Evolutionary conservation across 1,284 basidiomycete species (phyloP).

Genomic region (Ganoderma lingzhi): DNA sequence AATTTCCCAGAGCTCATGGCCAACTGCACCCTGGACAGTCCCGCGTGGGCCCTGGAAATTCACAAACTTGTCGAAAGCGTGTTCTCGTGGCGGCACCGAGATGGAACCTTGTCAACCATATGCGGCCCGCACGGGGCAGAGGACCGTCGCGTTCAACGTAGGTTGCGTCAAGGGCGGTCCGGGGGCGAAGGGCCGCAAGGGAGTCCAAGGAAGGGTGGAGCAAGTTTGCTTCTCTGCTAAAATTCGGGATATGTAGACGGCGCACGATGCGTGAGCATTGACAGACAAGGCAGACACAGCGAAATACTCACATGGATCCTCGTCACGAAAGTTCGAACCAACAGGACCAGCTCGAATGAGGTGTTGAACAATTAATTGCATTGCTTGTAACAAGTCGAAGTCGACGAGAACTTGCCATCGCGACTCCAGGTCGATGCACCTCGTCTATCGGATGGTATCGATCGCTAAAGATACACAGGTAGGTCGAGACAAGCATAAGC

Average conservation of each 20-base stretch:
- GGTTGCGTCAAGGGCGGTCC: neutral
- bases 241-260: neutral
- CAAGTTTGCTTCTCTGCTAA: neutral
- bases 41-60: neutral
- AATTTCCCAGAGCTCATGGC: neutral
- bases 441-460: conserved; percentile 9
- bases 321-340: neutral
- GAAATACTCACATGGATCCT: neutral
- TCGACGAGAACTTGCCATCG: neutral
- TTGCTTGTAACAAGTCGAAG: neutral
- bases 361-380: too few species aligned
- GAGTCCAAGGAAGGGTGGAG: neutral
- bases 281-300: neutral
- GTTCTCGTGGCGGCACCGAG: neutral
- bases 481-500: neutral
- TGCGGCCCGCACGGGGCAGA: neutral
- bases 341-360: neutral
- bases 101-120: neutral
- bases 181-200: neutral
- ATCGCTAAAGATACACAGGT: conserved; percentile 10
- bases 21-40: neutral
- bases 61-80: neutral
- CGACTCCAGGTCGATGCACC: neutral
- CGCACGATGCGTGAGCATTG: neutral
- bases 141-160: neutral